These are phyloP conservation scores for Pseudogymnoascus destructans DNA, from an alignment of 2,329 filamentous ascomycete species.

Conservation along the genomic window DNA sequence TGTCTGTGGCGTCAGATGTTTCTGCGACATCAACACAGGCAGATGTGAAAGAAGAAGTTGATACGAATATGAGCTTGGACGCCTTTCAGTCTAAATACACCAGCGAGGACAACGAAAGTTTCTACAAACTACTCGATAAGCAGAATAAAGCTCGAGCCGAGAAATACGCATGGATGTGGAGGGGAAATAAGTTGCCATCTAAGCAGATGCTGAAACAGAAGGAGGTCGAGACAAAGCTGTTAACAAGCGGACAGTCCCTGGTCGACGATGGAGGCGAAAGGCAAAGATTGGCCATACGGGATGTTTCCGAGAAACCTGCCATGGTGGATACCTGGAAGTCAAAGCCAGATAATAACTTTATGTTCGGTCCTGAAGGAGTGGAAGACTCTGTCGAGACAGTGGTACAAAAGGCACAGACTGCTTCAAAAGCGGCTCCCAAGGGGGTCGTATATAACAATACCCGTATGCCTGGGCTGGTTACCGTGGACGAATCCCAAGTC, in stretches of 20 bases:
- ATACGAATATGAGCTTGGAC: constrained; percentile 68
- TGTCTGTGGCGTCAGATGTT: constrained; percentile 36
- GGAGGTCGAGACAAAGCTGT: constrained; percentile 42
- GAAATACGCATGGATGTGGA: constrained; percentile 82
- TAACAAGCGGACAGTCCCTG: constrained; percentile 33
- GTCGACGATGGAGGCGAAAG: constrained; percentile 42
- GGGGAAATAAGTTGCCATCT: constrained; percentile 71
- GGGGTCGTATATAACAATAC: constrained; percentile 74
- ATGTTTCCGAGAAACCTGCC: constrained; percentile 59
- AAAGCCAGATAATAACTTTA: constrained; percentile 66
- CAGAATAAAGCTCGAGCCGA: constrained; percentile 75
- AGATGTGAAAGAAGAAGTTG: constrained; percentile 38
- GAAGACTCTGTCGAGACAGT: constrained; percentile 48
- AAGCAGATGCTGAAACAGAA: constrained; percentile 63
- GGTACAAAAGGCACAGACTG: constrained; percentile 53
- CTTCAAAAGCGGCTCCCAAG: constrained; percentile 64
- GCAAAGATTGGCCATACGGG: constrained; percentile 49
- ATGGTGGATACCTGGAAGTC: constrained; percentile 65
- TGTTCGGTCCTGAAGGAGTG: constrained; percentile 64
- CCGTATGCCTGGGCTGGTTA: constrained; percentile 45
- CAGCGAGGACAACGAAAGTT: constrained; percentile 94
- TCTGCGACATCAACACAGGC: constrained; percentile 28
- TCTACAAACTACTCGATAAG: constrained; percentile 81
- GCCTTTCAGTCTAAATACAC: constrained; percentile 89
- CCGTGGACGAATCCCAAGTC: constrained; percentile 29